These are phyloP conservation scores for Mitragyna speciosa DNA, from an alignment of 257 asterid genomes.

Conservation along the genomic window DNA sequence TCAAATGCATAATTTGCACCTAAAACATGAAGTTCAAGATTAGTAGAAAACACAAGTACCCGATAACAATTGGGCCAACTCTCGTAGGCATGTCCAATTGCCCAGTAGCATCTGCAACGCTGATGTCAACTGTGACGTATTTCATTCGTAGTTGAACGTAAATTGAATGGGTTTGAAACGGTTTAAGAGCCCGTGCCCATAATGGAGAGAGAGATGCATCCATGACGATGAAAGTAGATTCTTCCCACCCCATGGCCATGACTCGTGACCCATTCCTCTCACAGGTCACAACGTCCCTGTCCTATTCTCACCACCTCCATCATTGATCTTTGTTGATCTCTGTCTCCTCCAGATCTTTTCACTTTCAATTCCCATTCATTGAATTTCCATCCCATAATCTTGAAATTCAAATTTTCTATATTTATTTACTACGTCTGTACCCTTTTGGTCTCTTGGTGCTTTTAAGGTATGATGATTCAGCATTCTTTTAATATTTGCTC, in stretches of 20 bases:
- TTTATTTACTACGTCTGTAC: not conserved
- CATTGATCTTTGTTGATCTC: conserved; percentile 29
- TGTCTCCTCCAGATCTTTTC: conserved; percentile 5
- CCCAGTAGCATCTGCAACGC: too few relatives aligned
- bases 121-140: too few relatives aligned
- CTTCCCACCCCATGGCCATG: conserved; percentile 14
- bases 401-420: not conserved
- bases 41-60: too few relatives aligned
- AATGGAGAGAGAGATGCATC: too few relatives aligned
- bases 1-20: too few relatives aligned
- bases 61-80: too few relatives aligned
- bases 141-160: too few relatives aligned
- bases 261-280: conserved; percentile 9
- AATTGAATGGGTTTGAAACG: too few relatives aligned
- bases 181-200: too few relatives aligned
- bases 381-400: conserved; percentile 5
- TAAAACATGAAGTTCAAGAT: too few relatives aligned
- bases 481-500: not conserved
- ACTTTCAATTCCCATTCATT: not conserved
- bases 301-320: conserved; percentile 18
- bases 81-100: too few relatives aligned
- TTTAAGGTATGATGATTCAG: not conserved
- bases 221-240: conserved; percentile 23
- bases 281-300: not conserved
- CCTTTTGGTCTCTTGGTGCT: not conserved